These are phyloP conservation scores for Puccinia coronata DNA, from an alignment of 1,284 basidiomycete genomes.

Conservation along the genomic window DNA sequence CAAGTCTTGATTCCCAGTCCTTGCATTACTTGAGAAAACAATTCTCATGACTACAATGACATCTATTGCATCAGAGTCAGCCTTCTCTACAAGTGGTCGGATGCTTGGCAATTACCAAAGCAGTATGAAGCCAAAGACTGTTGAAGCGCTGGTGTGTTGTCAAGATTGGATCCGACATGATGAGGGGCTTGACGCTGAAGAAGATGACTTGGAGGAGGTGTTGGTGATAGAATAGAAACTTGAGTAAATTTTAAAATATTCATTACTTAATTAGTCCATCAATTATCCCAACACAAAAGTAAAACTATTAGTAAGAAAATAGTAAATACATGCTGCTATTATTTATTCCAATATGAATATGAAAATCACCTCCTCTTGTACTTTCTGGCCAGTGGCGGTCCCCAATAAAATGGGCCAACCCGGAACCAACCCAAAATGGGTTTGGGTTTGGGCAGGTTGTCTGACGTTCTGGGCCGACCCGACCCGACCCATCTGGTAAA, in stretches of 20 bases:
- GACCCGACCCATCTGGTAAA: background rate
- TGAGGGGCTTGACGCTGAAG: background rate
- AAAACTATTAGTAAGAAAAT: no score
- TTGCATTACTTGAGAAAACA: background rate
- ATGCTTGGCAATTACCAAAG: background rate
- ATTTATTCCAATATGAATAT: no score
- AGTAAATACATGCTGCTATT: no score
- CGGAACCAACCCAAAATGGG: background rate
- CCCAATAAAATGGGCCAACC: background rate
- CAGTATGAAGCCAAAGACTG: background rate
- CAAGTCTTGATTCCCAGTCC: background rate
- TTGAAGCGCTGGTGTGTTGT: background rate
- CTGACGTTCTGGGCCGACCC: background rate
- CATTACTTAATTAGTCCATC: no score
- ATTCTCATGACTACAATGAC: constrained; percentile 17
- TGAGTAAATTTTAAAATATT: no score
- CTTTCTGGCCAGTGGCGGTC: no score
- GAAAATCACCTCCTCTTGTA: background rate
- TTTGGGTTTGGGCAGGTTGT: background rate
- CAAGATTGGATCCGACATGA: background rate
- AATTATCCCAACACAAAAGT: no score
- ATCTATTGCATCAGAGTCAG: background rate
- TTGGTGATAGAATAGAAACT: no score
- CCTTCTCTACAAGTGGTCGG: background rate
- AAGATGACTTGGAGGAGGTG: background rate